Base-by-base conservation (phyloP, 495 filamentous ascomycete genomes). In the Coniosporium apollinis region DNA sequence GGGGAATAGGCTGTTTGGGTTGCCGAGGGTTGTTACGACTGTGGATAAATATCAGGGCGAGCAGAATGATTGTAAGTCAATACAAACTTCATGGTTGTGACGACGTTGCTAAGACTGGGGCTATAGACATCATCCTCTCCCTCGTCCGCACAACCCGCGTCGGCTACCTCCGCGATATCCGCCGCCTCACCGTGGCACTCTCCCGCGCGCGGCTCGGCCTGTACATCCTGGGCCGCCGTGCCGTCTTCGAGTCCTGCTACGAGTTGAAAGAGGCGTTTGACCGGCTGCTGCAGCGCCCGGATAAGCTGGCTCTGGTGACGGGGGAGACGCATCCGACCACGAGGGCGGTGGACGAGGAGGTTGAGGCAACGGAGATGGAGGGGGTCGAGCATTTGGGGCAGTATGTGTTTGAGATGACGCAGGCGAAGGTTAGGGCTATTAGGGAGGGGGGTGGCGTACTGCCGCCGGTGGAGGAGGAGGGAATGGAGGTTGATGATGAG, bases 31-130 rank as follows among this genome's bases (percentile, higher is more conserved):
- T 30, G 83, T 99, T 18, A 82, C 79, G 1, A 96, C 91, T 13
- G 91, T 99, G 36, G 89, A 99, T 57, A 92, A 91, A 55, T 99
- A 94, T 47, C 89, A 99, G 62, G 89, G 89, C 44, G 91, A 96
- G 65, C 89, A 99, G 60, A 99, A 96, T 58, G 89, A 94, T 49
- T 96, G 84, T 91, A 61, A 70, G 81, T 70, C 11, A 10, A 16
- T 41, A 30, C 11, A 26, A 16, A 17, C 26, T n/a, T 22, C 20
- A 20, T 16, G 11, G 33, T 19, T 19, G 7, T 26, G 24, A 13
- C 8, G 24, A 26, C 7, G 24, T 7, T 34, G 32, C 39, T 25
- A 35, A 38, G 7, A 13, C 11, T 13, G 21, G 11, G 10, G 34
- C 44, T n/a, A 38, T 46, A 93, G 84, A 94, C 51, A 73, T 97